These are phyloP conservation scores for Codiaeum variegatum DNA, from an alignment of 441 rosid species.

Conservation along the genomic window DNA sequence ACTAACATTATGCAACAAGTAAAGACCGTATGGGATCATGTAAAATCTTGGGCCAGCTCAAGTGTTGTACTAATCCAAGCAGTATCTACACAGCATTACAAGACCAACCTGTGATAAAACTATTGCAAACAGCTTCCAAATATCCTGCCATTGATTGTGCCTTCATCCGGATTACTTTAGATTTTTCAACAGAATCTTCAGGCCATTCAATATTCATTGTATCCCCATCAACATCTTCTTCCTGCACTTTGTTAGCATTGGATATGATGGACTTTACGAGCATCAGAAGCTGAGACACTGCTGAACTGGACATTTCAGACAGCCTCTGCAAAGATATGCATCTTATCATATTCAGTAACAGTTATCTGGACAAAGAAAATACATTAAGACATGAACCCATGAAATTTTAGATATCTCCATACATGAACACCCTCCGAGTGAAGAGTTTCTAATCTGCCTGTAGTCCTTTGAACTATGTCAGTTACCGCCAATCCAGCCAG, in stretches of 20 bases:
- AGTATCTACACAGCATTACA: neutral
- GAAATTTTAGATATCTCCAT: constrained; percentile 32
- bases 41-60: neutral
- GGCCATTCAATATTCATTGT: constrained; percentile 73
- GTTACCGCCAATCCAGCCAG: constrained; percentile 54
- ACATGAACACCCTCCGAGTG: constrained; percentile 98
- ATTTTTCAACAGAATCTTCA: constrained; percentile 78
- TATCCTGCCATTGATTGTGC: constrained; percentile 69
- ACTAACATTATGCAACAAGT: neutral
- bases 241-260: constrained; percentile 54
- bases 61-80: neutral
- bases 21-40: neutral
- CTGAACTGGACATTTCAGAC: constrained; percentile 89
- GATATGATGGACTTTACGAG: constrained; percentile 77
- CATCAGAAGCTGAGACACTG: constrained; percentile 75
- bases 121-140: constrained; percentile 71
- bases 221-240: constrained; percentile 51
- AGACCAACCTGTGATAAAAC: constrained; percentile 79
- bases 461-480: constrained; percentile 78
- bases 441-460: constrained; percentile 82
- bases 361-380: neutral
- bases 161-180: constrained; percentile 64
- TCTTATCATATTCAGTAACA: constrained; percentile 7
- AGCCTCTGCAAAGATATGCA: constrained; percentile 65
- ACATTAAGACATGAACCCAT: constrained; percentile 1